Evolutionary conservation across 2,329 filamentous ascomycete species (phyloP), one percentile per base, ranked within the genome.

Genomic region (Ascosphaera aggregata): DNA sequence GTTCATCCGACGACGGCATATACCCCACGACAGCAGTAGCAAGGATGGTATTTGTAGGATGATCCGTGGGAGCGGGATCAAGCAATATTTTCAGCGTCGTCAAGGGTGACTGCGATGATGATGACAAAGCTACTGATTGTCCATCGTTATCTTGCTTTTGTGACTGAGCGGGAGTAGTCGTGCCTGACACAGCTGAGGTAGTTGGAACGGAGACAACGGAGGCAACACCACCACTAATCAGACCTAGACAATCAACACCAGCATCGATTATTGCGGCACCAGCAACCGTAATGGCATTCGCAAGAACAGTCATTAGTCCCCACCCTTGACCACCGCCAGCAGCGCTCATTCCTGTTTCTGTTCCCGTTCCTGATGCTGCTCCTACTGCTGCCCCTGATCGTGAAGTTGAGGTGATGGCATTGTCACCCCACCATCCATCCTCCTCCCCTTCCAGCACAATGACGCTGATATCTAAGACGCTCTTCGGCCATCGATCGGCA

Each of bases 401-500:
- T 56, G 69, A 54, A 54, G 68, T 41, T 53, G 54, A 15, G 48
- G 58, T 42, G 58, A 63, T 5, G 56, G 51, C 16, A 60, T 27
- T 59, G 52, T 72, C 67, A 3, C 67, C 71, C 66, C 69, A 72
- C 65, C 69, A 73, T 27, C 64, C 63, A 49, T 86, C 78, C 53
- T 94, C 81, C 51, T 95, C 89, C 2, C 82, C 86, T 59, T 98
- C 89, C 15, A 98, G 65, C 37, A 98, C 74, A 0, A 84, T 94
- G 37, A 98, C 73, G 15, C 93, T 76, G 32, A 98, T 76, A 54
- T 98, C 89, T n/a, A 93, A 76, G 35, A 82, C 85, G 54, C 82
- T 93, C 64, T 98, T 98, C n/a, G 89, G 89, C 81, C 86, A 98
- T 42, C 86, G 68, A 54, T 94, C 85, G 11, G 82, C 84, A 51